Evolutionary conservation across 164 flowering plant species (phyloP), one percentile per base, ranked within the genome.

Genomic region (Vitis labrusca): DNA sequence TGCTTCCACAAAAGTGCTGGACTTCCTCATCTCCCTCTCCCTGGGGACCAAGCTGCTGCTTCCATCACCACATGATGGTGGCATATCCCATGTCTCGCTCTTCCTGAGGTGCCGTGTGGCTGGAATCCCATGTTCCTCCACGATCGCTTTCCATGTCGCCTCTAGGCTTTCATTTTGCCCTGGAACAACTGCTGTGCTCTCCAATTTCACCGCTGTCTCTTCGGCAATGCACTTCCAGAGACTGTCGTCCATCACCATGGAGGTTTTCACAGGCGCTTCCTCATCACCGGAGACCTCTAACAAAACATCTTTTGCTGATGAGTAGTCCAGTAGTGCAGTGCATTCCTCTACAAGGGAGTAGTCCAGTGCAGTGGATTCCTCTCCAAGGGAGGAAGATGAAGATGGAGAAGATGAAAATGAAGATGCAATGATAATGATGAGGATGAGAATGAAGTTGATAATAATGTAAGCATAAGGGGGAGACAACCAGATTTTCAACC

Each of bases 111-210:
- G 71, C 37, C 55, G 59, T 27, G 19, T 50, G 59, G 14, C 48
- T 32, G 48, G 44, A 32, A 61, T 61, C 57, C 73, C 70, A 19
- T 73, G 65, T 62, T 70, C 73, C 50, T 74, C 86, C 48, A 53
- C 74, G 9, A 83, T 80, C 29, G 72, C 59, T 50, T 53, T 64
- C 86, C 86, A 83, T 12, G 80, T 77, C 10, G 69, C 77, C 5
- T 80, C 82, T 69, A 80, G 50, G 3, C 69, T 55, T 29, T 64
- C 69, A 9, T 71, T 73, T 10, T 73, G 50, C n/a, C 15, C 8
- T n/a, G 3, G 3, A 14, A 14, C 29, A 2, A 59, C 37, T 10
- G 13, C 10, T 5, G 14, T 10, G 8, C 63, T 13, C 37, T 30
- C 11, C 27, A 19, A 2, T 37, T 37, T 37, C 44, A 3, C 44